Evolutionary conservation across 495 filamentous ascomycete species (phyloP), one percentile per base, ranked within the genome.

Genomic region (Podospora pseudopauciseta): DNA sequence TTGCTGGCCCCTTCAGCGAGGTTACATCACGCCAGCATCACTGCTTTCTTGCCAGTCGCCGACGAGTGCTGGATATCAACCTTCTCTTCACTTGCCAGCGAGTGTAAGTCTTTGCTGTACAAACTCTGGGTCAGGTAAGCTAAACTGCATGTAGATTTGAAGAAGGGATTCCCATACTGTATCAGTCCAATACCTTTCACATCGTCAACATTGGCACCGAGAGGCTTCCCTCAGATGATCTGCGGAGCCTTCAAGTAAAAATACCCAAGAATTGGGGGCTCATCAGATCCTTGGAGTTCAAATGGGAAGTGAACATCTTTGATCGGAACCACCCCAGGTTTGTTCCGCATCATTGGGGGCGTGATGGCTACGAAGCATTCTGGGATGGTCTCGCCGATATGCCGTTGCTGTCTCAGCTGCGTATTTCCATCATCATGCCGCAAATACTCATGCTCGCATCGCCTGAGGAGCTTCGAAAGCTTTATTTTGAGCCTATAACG

Each of bases 371-470:
- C 65, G 68, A 70, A 53, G 68, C 60, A 6, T 58, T 70, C 4
- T 70, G 68, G 68, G 68, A 70, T 30, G 60, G 65, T 19, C 68
- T 70, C n/a, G 65, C 68, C 5, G 68, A 70, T 5, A 67, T 67
- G 65, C 68, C 68, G 3, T 49, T 55, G 5, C 68, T 70, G 9
- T 20, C 62, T 49, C 56, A 30, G 15, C 60, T 70, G 2, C 60
- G 65, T 0, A 67, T 70, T 18, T 65, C 65, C 55, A 58, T 58
- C 23, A 65, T 67, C 34, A 27, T 70, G 27, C 59, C 65, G 7
- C 68, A 61, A 2, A 1, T 20, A 4, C 56, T 56, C 55, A 16
- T 3, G 13, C 15, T 15, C 30, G 4, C 55, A 0, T 63, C 54
- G 9, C 13, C 64, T 9, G 4, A 34, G 0, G 68, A 55, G 11